phyloP scores from a whole-genome alignment of 78 protist genomes.

The Guillardia theta region DNA sequence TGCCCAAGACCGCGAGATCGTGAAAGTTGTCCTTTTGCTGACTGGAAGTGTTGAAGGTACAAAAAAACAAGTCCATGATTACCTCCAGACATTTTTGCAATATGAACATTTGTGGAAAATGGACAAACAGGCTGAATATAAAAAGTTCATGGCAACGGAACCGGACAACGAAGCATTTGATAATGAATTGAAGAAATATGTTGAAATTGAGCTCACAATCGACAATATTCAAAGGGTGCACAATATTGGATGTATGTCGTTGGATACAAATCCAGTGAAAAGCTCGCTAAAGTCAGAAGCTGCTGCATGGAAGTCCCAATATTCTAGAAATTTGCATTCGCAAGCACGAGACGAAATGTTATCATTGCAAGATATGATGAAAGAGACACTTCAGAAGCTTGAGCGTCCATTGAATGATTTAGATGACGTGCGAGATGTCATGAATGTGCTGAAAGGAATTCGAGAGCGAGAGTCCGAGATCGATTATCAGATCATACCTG shows the following conservation, averaged over 20 bases:
- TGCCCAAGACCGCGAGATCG: conserved; percentile 61
- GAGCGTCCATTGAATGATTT: conserved; percentile 37
- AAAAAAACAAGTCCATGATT: conserved; percentile 63
- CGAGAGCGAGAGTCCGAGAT: conserved; percentile 61
- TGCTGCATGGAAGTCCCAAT: conserved; percentile 73
- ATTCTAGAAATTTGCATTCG: conserved; percentile 58
- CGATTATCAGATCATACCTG: conserved; percentile 58
- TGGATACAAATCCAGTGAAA: conserved; percentile 65
- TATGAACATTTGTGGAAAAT: conserved; percentile 69
- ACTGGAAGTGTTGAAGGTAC: conserved; percentile 58
- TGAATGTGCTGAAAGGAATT: conserved; percentile 60
- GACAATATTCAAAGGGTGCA: neutral
- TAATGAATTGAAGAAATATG: conserved; percentile 54
- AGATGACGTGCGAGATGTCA: conserved; percentile 42
- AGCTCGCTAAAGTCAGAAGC: conserved; percentile 51
- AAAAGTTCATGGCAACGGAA: conserved; percentile 45
- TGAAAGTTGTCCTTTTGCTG: conserved; percentile 62
- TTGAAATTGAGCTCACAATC: conserved; percentile 31
- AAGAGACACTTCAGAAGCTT: conserved; percentile 39
- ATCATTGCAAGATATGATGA: neutral
- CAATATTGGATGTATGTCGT: conserved; percentile 61
- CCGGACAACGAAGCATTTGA: conserved; percentile 71
- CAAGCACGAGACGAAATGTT: conserved; percentile 52
- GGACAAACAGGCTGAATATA: conserved; percentile 44
- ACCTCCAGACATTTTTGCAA: conserved; percentile 46